These are phyloP conservation scores for Ambrosia hybrid DNA, from an alignment of 140 eudicot species.

Conservation along the genomic window DNA sequence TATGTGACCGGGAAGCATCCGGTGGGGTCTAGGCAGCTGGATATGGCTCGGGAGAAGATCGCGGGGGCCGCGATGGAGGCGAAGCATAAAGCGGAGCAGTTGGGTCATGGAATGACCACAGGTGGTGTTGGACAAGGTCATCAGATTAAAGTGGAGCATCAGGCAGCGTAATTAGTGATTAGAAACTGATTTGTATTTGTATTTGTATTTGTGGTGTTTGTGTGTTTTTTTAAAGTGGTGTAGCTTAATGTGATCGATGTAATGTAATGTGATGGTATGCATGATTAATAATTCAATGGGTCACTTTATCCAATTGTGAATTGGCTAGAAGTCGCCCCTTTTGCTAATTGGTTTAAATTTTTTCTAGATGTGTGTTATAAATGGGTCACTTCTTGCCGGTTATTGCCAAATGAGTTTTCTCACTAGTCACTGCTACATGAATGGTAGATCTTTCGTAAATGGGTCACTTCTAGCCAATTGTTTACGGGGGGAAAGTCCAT, in stretches of 20 bases:
- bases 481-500: too few species aligned
- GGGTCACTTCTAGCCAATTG: too few species aligned
- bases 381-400: too few species aligned
- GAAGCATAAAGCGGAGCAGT: conserved; percentile 8
- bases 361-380: too few species aligned
- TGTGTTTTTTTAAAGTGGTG: background rate
- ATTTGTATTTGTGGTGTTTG: background rate
- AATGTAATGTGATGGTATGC: background rate
- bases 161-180: background rate
- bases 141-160: conserved; percentile 1
- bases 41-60: background rate
- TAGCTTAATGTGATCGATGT: background rate
- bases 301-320: too few species aligned
- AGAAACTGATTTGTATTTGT: background rate
- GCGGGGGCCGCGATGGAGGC: background rate
- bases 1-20: too few species aligned
- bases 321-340: too few species aligned
- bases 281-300: background rate
- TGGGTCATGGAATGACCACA: background rate
- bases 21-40: conserved; percentile 8
- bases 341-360: too few species aligned
- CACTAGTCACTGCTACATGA: too few species aligned
- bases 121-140: background rate
- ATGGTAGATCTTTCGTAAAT: too few species aligned
- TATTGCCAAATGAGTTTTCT: too few species aligned